Percentiles rank a stretch among this genome's conserved stretches.
phyloP scores from a whole-genome alignment of 176 grass and related monocot genomes.

The Chrysopogon serrulatus region DNA sequence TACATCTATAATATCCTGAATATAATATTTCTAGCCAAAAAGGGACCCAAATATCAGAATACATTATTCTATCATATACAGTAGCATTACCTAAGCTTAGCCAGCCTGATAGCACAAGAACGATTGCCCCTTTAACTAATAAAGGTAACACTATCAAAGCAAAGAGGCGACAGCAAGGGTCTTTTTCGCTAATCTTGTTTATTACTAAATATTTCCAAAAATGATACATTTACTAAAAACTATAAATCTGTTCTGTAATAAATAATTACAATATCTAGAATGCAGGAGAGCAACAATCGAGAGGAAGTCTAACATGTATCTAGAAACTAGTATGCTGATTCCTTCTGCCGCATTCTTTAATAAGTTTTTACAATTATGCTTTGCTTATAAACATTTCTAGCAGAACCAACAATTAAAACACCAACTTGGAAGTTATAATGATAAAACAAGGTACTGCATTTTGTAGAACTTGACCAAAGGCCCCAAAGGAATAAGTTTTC shows the following conservation, averaged over 20 bases:
- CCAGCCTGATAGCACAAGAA: not conserved
- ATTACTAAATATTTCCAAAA: constrained; percentile 5
- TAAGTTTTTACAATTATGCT: not conserved
- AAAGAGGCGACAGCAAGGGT: not conserved
- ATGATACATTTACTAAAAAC: not conserved
- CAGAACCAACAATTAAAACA: not conserved
- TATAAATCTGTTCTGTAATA: constrained; percentile 1
- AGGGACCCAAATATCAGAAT: not conserved
- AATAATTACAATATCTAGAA: constrained; percentile 24
- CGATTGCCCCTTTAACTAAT: not conserved
- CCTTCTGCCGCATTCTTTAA: constrained; percentile 13
- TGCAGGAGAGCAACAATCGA: not conserved
- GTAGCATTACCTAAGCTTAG: not conserved
- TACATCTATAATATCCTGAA: not conserved
- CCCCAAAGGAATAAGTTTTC: not conserved
- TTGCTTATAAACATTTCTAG: constrained; percentile 16
- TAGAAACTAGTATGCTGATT: constrained; percentile 20
- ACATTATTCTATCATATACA: not conserved
- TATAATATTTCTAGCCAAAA: not conserved
- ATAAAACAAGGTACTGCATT: not conserved
- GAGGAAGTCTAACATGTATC: not conserved
- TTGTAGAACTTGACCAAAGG: constrained; percentile 8
- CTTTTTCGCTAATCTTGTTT: constrained; percentile 12
- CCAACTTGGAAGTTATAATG: not conserved
- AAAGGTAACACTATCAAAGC: not conserved